phyloP scores from a whole-genome alignment of 2,329 filamentous ascomycete genomes.

The Colletotrichum sp. region DNA sequence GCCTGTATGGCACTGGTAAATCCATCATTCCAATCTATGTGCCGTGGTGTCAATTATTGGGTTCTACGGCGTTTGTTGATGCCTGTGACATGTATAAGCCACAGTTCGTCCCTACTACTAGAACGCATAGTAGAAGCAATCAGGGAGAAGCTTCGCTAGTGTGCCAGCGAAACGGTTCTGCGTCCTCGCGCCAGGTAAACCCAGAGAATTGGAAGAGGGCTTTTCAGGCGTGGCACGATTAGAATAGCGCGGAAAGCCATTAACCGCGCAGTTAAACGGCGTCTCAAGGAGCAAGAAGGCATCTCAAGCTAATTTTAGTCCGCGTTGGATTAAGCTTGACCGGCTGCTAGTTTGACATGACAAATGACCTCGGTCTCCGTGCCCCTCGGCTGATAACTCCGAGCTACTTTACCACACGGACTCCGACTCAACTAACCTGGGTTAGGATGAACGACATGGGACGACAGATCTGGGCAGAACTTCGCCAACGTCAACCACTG shows the following conservation, averaged over 20 bases:
- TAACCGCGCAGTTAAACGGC: neutral
- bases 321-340: neutral
- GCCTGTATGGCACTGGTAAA: neutral
- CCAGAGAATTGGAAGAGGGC: neutral
- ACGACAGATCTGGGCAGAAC: neutral
- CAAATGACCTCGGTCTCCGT: neutral
- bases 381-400: neutral
- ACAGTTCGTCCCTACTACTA: neutral
- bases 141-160: neutral
- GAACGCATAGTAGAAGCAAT: neutral
- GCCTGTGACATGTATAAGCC: neutral
- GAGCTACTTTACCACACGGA: neutral
- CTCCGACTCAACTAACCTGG: neutral
- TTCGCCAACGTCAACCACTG: neutral
- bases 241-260: neutral
- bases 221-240: neutral
- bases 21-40: accelerated
- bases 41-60: neutral
- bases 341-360: neutral
- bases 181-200: neutral
- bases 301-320: neutral
- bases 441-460: neutral
- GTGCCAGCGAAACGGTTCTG: neutral
- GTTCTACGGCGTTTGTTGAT: neutral
- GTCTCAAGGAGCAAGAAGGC: neutral